Evolutionary conservation across 306 rosid genomes (phyloP).

Genomic region (Arachis hypogaea): DNA sequence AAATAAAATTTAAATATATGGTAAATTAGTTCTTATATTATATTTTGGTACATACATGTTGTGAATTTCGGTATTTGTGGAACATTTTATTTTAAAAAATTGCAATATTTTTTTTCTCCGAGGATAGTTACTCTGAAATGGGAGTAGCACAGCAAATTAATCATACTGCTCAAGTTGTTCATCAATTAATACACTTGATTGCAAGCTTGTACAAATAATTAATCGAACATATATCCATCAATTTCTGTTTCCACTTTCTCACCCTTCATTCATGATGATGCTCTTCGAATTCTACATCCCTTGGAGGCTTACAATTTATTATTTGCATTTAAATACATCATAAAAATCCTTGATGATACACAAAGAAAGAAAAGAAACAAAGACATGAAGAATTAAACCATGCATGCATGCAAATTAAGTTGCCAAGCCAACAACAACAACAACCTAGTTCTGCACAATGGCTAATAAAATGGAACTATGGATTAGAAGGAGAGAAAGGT

Average conservation of each 20-base stretch:
- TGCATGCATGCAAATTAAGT: constrained; percentile 22
- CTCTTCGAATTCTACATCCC: constrained; percentile 1
- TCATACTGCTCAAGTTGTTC: constrained; percentile 14
- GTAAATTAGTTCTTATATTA: too few species aligned
- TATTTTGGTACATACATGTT: too few species aligned
- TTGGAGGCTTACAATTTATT: constrained; percentile 29
- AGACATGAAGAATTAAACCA: constrained; percentile 9
- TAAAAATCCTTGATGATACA: not conserved
- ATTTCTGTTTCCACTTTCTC: not conserved
- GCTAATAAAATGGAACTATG: constrained; percentile 33
- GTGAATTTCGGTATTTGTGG: too few species aligned
- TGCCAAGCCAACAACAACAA: not conserved
- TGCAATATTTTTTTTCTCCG: too few species aligned
- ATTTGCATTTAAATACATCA: constrained; percentile 31
- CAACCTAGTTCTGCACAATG: not conserved
- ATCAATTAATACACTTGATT: constrained; percentile 1
- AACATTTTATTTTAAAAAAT: too few species aligned
- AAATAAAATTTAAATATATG: too few species aligned
- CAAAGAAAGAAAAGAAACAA: constrained; percentile 28
- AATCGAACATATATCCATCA: not conserved
- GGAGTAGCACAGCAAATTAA: not conserved
- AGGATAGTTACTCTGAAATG: too few species aligned
- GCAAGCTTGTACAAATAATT: constrained; percentile 6
- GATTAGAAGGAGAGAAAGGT: constrained; percentile 44
- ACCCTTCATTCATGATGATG: not conserved